These are phyloP conservation scores for Reticulascus tulasneorum DNA, from an alignment of 2,329 filamentous ascomycete genomes.

Conservation along the genomic window DNA sequence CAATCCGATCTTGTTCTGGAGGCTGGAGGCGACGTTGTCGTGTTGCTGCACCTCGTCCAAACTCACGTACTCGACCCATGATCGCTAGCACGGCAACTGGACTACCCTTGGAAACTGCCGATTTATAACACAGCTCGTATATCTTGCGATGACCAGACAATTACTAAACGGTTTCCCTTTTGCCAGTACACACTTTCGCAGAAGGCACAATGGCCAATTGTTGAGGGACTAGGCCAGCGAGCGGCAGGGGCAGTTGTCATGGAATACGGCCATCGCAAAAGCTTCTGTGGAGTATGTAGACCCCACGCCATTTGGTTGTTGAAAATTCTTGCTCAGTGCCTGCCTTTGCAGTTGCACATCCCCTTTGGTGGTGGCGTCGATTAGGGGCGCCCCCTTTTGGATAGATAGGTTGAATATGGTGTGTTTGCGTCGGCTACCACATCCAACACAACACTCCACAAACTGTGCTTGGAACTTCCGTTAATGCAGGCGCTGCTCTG, in stretches of 20 bases:
- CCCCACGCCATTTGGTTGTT: too few relatives aligned
- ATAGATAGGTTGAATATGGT: too few relatives aligned
- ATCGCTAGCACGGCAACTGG: constrained; percentile 37
- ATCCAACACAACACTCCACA: too few relatives aligned
- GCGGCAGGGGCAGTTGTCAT: constrained; percentile 40
- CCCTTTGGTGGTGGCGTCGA: constrained; percentile 47
- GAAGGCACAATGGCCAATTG: too few relatives aligned
- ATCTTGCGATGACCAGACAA: constrained; percentile 40
- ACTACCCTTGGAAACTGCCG: constrained; percentile 30
- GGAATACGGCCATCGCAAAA: too few relatives aligned
- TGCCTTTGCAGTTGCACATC: constrained; percentile 33
- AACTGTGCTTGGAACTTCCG: too few relatives aligned
- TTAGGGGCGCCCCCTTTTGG: constrained; percentile 41
- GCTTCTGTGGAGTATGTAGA: too few relatives aligned
- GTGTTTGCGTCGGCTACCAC: too few relatives aligned
- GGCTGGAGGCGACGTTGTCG: constrained; percentile 45
- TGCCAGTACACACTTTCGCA: too few relatives aligned
- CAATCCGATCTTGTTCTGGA: constrained; percentile 45
- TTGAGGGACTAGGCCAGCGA: constrained; percentile 39
- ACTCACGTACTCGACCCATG: constrained; percentile 34
- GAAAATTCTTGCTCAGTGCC: constrained; percentile 40
- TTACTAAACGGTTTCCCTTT: too few relatives aligned
- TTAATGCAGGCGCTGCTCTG: too few relatives aligned
- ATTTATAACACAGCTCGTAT: constrained; percentile 34
- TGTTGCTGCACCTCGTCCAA: constrained; percentile 45